Percentiles rank a stretch among this genome's conserved stretches.
Evolutionary conservation across 371 early-diverging fungal species (phyloP).

Genomic region (Rhizopus microsporus): DNA sequence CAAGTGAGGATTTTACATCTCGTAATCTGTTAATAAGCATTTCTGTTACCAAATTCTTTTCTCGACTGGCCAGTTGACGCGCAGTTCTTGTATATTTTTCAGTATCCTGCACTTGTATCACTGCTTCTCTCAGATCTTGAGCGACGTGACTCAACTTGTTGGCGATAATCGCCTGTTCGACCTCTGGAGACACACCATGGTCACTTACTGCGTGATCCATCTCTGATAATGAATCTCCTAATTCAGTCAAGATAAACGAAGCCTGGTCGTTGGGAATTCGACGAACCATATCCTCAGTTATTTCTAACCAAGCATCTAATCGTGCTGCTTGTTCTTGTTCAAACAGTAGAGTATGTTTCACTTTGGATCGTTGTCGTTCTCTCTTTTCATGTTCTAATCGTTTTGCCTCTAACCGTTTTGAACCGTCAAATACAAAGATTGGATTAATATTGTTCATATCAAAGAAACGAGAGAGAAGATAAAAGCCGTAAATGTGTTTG

Average conservation of each 20-base stretch:
- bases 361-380: slow-evolving; percentile 31
- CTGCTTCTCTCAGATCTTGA: slow-evolving; percentile 22
- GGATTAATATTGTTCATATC: slow-evolving; percentile 51
- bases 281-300: slow-evolving; percentile 13
- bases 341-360: slow-evolving; percentile 28
- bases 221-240: slow-evolving; percentile 22
- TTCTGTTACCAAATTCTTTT: slow-evolving; percentile 18
- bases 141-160: slow-evolving; percentile 21
- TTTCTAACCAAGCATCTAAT: slow-evolving; percentile 33
- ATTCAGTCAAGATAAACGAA: slow-evolving; percentile 15
- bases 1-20: slow-evolving; percentile 15
- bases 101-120: slow-evolving; percentile 18
- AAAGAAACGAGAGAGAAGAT: slow-evolving; percentile 47
- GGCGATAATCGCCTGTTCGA: slow-evolving; percentile 17
- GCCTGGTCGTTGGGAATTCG: slow-evolving; percentile 9
- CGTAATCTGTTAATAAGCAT: slow-evolving; percentile 17
- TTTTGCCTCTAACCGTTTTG: slow-evolving; percentile 50
- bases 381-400: slow-evolving; percentile 44
- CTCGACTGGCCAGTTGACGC: slow-evolving; percentile 27
- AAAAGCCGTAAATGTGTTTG: slow-evolving; percentile 58
- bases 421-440: slow-evolving; percentile 66
- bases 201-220: slow-evolving; percentile 3
- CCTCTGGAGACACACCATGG: not conserved
- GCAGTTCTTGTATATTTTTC: slow-evolving; percentile 44
- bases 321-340: slow-evolving; percentile 36